A percentile compares a stretch with the other conserved stretches of the same genome.
Conservation (phyloP, 2,329 filamentous ascomycete genomes). For the Rutstroemia sydowiana region DNA sequence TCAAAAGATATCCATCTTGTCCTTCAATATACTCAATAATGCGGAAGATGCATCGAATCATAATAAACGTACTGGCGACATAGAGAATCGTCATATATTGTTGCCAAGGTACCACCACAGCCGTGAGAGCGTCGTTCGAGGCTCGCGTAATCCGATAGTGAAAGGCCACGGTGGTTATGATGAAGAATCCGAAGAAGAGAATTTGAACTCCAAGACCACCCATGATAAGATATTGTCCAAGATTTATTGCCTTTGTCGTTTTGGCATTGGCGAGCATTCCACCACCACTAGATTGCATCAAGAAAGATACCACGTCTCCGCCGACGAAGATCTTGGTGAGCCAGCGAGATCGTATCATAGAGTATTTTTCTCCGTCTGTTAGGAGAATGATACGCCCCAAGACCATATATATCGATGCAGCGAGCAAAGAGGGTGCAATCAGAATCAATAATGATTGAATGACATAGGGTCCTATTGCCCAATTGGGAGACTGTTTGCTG, state of each 20-base stretch:
- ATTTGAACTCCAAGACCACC: conserved; percentile 43
- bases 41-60: conserved; percentile 40
- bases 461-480: conserved; percentile 29
- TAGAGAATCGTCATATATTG: conserved; percentile 37
- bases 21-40: conserved; percentile 41
- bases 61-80: conserved; percentile 36
- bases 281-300: conserved; percentile 32
- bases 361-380: conserved; percentile 31
- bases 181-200: conserved; percentile 44
- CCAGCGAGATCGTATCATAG: conserved; percentile 30
- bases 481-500: conserved; percentile 20
- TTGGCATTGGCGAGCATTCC: conserved; percentile 13
- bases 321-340: conserved; percentile 39
- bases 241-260: conserved; percentile 14
- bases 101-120: conserved; percentile 14
- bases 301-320: conserved; percentile 39
- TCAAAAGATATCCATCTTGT: conserved; percentile 35
- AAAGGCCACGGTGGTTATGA: conserved; percentile 24
- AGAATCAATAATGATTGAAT: conserved; percentile 33
- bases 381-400: conserved; percentile 34
- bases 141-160: conserved; percentile 10
- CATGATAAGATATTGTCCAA: conserved; percentile 38
- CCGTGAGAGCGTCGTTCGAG: conserved; percentile 8
- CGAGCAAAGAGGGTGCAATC: conserved; percentile 35
- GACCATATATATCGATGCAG: conserved; percentile 36